These are phyloP conservation scores for Beauveria australis DNA, from an alignment of 2,329 filamentous ascomycete species.

Conservation along the genomic window DNA sequence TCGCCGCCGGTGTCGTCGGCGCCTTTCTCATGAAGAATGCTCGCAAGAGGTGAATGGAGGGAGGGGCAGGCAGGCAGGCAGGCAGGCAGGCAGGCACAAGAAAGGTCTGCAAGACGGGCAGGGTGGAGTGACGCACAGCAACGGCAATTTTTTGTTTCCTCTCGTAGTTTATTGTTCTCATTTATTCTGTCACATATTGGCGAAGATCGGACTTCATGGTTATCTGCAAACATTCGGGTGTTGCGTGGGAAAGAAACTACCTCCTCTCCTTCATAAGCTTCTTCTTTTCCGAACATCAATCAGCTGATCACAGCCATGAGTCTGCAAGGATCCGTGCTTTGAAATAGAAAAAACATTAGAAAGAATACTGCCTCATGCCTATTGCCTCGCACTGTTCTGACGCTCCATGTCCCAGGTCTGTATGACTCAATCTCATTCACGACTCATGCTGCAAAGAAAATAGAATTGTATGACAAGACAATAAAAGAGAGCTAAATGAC, in stretches of 20 bases:
- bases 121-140: neutral
- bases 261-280: neutral
- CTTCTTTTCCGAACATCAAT: neutral
- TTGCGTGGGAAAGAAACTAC: neutral
- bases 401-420: neutral
- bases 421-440: neutral
- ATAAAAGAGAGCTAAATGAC: conserved; percentile 5
- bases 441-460: neutral
- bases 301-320: neutral
- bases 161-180: neutral
- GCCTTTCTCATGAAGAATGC: conserved; percentile 76
- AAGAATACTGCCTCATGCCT: neutral
- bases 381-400: neutral
- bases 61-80: too few relatives aligned
- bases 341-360: neutral
- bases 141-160: neutral
- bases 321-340: neutral
- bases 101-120: neutral
- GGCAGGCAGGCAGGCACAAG: neutral
- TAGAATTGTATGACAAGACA: neutral
- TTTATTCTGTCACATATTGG: neutral
- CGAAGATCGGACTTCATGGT: neutral
- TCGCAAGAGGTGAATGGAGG: conserved; percentile 41
- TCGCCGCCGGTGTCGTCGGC: conserved; percentile 88
- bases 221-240: neutral